Conservation (phyloP, 306 rosid genomes). For the Acacia acuminata region DNA sequence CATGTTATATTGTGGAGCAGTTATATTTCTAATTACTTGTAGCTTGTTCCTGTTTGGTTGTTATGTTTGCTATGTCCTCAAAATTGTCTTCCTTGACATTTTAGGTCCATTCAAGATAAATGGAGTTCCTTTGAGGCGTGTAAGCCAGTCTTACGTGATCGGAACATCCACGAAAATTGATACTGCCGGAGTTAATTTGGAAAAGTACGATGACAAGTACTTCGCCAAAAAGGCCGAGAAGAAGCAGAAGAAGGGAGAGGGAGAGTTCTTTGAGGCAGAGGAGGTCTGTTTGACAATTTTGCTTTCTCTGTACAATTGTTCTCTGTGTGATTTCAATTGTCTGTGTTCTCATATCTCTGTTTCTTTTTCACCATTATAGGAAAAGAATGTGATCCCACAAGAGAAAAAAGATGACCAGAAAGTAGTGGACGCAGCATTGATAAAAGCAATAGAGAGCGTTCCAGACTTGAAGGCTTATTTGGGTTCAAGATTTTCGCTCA, state of each 20-base stretch:
- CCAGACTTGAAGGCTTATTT: constrained; percentile 67
- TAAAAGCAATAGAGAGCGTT: constrained; percentile 63
- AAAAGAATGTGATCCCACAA: constrained; percentile 58
- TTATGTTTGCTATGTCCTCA: background rate
- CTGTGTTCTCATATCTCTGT: background rate
- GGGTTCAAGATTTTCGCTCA: constrained; percentile 73
- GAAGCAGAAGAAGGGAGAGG: constrained; percentile 59
- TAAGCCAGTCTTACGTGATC: constrained; percentile 58
- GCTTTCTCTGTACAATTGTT: background rate
- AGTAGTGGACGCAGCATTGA: constrained; percentile 53
- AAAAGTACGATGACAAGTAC: constrained; percentile 59
- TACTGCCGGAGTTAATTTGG: constrained; percentile 43
- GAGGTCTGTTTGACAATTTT: constrained; percentile 37
- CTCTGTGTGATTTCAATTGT: too few relatives aligned
- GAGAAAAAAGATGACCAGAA: constrained; percentile 77
- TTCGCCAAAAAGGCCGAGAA: constrained; percentile 46
- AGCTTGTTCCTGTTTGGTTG: background rate
- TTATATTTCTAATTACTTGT: background rate
- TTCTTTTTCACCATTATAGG: constrained; percentile 38
- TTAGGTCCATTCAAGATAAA: constrained; percentile 64
- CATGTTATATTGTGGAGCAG: background rate
- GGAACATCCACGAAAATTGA: constrained; percentile 64
- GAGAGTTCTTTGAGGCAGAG: constrained; percentile 56
- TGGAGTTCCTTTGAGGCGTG: constrained; percentile 70
- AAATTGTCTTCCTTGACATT: background rate